A percentile compares a stretch with the other conserved stretches of the same genome.
phyloP scores from a whole-genome alignment of 345 rosid species.

The Zanthoxylum bungeanum region DNA sequence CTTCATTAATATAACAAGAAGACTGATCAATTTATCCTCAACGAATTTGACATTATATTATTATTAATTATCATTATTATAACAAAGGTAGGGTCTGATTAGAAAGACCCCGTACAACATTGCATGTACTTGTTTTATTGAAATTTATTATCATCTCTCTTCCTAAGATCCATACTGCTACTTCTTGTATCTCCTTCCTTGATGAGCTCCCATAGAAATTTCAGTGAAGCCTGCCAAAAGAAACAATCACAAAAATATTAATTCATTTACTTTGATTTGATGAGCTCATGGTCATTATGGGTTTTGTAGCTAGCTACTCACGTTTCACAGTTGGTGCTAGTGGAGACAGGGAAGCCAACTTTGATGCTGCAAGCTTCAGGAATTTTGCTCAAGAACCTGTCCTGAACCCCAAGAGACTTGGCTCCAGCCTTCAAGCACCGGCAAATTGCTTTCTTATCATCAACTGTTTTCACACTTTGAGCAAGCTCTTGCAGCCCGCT shows the following conservation, averaged over 20 bases:
- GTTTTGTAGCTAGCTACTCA: conserved; percentile 7
- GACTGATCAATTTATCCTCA: not conserved
- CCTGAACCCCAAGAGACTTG: conserved; percentile 25
- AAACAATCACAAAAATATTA: not conserved
- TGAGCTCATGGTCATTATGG: too few species aligned
- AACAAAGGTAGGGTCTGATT: not conserved
- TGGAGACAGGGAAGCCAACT: conserved; percentile 40
- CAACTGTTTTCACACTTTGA: conserved; percentile 13
- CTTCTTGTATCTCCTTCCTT: not conserved
- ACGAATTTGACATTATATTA: not conserved
- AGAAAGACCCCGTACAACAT: not conserved
- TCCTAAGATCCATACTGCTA: not conserved
- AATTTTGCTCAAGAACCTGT: conserved; percentile 34
- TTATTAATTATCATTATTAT: not conserved
- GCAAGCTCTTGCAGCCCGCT: conserved; percentile 26
- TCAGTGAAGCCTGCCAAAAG: not conserved
- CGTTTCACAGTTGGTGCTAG: conserved; percentile 30
- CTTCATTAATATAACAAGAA: too few species aligned
- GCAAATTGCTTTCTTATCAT: conserved; percentile 39
- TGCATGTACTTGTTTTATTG: not conserved
- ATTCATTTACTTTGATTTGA: not conserved
- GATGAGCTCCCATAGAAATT: not conserved
- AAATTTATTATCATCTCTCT: not conserved
- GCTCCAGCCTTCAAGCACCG: conserved; percentile 29
- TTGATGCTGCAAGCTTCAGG: conserved; percentile 37